Percentiles rank a stretch among this genome's conserved stretches.
These are phyloP conservation scores for Pyracantha coccinea DNA, from an alignment of 331 rosid species.

Conservation along the genomic window DNA sequence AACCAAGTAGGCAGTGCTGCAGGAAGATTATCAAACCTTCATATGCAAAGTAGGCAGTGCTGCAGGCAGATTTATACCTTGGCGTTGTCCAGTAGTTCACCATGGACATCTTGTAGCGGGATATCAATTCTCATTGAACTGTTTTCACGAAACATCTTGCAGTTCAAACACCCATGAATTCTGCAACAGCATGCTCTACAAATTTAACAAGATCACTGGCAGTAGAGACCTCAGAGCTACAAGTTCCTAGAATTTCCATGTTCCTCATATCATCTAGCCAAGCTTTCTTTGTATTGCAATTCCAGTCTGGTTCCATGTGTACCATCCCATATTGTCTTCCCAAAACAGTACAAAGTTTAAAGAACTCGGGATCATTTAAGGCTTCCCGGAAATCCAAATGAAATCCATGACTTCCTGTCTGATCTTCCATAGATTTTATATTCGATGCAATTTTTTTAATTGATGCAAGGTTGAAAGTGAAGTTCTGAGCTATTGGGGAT, in stretches of 20 bases:
- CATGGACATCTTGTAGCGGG: not conserved
- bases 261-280: constrained; percentile 25
- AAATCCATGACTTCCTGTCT: constrained; percentile 39
- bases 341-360: constrained; percentile 33
- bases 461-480: constrained; percentile 51
- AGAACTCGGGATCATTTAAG: constrained; percentile 42
- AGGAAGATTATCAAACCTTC: not conserved
- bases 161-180: constrained; percentile 7
- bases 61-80: not conserved
- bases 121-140: not conserved
- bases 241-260: constrained; percentile 25
- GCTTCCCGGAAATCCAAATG: constrained; percentile 39
- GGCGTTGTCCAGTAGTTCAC: not conserved
- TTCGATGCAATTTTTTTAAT: constrained; percentile 30
- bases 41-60: not conserved
- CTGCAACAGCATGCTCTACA: constrained; percentile 30
- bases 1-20: not conserved
- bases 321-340: constrained; percentile 37
- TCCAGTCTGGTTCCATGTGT: constrained; percentile 23
- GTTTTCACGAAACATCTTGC: constrained; percentile 1
- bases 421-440: constrained; percentile 42
- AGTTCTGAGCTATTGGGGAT: constrained; percentile 35
- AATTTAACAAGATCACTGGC: constrained; percentile 57
- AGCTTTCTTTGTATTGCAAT: constrained; percentile 17
- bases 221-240: constrained; percentile 26